A percentile compares a stretch with the other conserved stretches of the same genome.
Evolutionary conservation across 352 stramenopile species (phyloP).

Genomic region (Phytophthora quininea): DNA sequence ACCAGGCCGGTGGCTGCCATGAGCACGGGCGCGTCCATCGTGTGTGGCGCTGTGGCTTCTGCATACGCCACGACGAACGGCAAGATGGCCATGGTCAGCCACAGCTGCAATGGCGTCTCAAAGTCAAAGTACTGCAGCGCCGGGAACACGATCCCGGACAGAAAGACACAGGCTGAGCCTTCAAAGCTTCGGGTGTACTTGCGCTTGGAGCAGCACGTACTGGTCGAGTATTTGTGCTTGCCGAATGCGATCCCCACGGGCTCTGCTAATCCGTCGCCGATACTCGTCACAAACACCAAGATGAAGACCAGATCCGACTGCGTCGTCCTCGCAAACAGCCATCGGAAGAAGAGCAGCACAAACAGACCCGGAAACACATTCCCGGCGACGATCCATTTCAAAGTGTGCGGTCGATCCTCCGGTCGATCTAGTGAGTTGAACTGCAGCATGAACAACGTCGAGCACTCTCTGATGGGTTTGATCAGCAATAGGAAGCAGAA

Average conservation of each 20-base stretch:
- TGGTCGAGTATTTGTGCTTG: conserved; percentile 87
- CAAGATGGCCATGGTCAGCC: conserved; percentile 83
- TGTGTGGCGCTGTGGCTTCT: conserved; percentile 84
- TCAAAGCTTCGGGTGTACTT: conserved; percentile 86
- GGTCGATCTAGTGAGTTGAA: conserved; percentile 88
- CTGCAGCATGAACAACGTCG: conserved; percentile 88
- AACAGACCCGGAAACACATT: conserved; percentile 86
- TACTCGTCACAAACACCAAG: conserved; percentile 83
- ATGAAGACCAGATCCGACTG: conserved; percentile 83
- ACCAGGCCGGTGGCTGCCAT: conserved; percentile 80
- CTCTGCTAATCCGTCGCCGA: conserved; percentile 80
- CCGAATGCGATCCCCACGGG: conserved; percentile 80
- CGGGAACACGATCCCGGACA: conserved; percentile 86
- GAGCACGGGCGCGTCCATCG: conserved; percentile 87
- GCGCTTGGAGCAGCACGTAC: conserved; percentile 76
- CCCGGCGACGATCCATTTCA: conserved; percentile 83
- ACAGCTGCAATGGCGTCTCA: conserved; percentile 64
- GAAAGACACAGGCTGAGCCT: conserved; percentile 76
- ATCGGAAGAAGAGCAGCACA: conserved; percentile 87
- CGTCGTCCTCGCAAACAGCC: conserved; percentile 78
- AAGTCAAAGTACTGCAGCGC: conserved; percentile 86
- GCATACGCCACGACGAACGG: conserved; percentile 84
- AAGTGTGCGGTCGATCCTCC: conserved; percentile 78
- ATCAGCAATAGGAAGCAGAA: conserved; percentile 85
- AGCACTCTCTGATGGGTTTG: conserved; percentile 80